These are phyloP conservation scores for Patellifolia procumbens DNA, from an alignment of 179 eudicot species.

Conservation along the genomic window DNA sequence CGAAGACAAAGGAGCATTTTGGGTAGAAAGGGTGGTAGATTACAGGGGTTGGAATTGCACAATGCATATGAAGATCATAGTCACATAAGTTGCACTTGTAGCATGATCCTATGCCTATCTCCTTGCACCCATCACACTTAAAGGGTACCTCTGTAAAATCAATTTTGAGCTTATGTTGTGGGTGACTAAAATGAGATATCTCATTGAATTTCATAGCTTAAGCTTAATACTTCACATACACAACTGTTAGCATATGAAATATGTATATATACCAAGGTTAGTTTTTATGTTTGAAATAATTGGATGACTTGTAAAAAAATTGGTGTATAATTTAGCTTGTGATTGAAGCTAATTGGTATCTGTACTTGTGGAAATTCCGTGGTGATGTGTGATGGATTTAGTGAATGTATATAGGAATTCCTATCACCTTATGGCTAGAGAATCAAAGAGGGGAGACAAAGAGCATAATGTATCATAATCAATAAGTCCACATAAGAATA, in stretches of 20 bases:
- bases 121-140: constrained; percentile 94
- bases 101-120: constrained; percentile 72
- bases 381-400: constrained; percentile 19
- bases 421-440: constrained; percentile 21
- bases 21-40: constrained; percentile 77
- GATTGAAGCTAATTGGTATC: constrained; percentile 47
- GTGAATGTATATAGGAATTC: constrained; percentile 26
- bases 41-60: constrained; percentile 63
- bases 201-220: constrained; percentile 52
- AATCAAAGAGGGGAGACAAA: constrained; percentile 30
- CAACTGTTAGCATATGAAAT: not conserved
- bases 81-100: constrained; percentile 67
- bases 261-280: constrained; percentile 5
- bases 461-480: constrained; percentile 30
- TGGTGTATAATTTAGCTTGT: constrained; percentile 38
- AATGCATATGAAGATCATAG: constrained; percentile 80
- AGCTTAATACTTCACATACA: not conserved
- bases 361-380: constrained; percentile 23
- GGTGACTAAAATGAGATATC: constrained; percentile 75
- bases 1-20: constrained; percentile 71
- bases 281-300: not conserved
- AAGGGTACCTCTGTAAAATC: constrained; percentile 62
- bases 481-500: constrained; percentile 33
- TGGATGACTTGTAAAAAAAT: constrained; percentile 12
- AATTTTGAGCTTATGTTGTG: constrained; percentile 75